Percentiles rank a stretch among this genome's conserved stretches.
phyloP scores from a whole-genome alignment of 768 basidiomycete species.

The Mycena galericulata region DNA sequence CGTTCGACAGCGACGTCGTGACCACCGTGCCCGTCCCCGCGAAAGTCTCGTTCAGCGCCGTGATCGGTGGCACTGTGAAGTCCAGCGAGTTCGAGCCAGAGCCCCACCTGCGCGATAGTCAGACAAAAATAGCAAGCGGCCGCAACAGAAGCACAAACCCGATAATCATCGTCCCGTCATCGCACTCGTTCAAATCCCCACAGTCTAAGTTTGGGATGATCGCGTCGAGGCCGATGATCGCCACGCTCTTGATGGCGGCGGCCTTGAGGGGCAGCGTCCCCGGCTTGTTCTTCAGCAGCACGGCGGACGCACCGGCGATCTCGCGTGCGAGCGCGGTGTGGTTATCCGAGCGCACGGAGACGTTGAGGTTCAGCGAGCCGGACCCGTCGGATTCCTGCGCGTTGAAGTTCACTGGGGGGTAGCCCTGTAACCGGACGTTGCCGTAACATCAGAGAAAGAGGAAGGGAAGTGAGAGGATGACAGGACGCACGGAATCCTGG shows the following conservation, averaged over 20 bases:
- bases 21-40: constrained; percentile 53
- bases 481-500: constrained; percentile 53
- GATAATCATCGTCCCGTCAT: constrained; percentile 70
- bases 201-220: constrained; percentile 60
- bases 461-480: no score
- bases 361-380: constrained; percentile 55
- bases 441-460: constrained; percentile 69
- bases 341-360: constrained; percentile 55
- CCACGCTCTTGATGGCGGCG: constrained; percentile 64
- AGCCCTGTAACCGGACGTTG: constrained; percentile 75
- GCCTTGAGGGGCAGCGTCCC: constrained; percentile 56
- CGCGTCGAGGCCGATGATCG: constrained; percentile 71
- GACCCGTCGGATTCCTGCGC: constrained; percentile 59
- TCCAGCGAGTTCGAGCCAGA: constrained; percentile 62
- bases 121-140: constrained; percentile 37
- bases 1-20: constrained; percentile 58
- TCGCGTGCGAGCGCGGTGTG: constrained; percentile 68
- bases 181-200: constrained; percentile 63
- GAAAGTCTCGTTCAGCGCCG: constrained; percentile 55
- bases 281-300: constrained; percentile 75
- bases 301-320: constrained; percentile 74
- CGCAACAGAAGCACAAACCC: constrained; percentile 55
- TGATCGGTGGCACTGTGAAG: constrained; percentile 59
- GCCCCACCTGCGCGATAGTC: constrained; percentile 54
- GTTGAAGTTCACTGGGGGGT: constrained; percentile 60